Evolutionary conservation across 306 rosid species (phyloP).

Genomic region (Pueraria montana): DNA sequence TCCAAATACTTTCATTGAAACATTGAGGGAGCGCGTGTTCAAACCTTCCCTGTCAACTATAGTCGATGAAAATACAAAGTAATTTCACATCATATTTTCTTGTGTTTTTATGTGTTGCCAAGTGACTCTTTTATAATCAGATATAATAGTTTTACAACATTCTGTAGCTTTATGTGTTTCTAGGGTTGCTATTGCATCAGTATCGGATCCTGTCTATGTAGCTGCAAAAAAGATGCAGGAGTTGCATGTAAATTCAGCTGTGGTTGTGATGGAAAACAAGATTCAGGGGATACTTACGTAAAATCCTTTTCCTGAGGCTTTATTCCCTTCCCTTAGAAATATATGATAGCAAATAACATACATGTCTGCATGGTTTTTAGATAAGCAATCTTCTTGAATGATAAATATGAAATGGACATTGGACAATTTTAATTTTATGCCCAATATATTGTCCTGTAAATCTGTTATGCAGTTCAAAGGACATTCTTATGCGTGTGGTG

Average conservation of each 20-base stretch:
- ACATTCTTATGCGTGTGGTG: slow-evolving; percentile 93
- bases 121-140: slow-evolving; percentile 26
- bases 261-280: slow-evolving; percentile 71
- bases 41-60: slow-evolving; percentile 89
- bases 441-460: slow-evolving; percentile 44
- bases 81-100: slow-evolving; percentile 49
- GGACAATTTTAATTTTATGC: slow-evolving; percentile 18
- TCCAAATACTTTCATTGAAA: slow-evolving; percentile 83
- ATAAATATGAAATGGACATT: slow-evolving; percentile 32
- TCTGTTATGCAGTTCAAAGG: slow-evolving; percentile 81
- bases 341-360: slow-evolving; percentile 33
- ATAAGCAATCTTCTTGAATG: slow-evolving; percentile 31
- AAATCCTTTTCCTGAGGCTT: slow-evolving; percentile 41
- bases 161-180: slow-evolving; percentile 63
- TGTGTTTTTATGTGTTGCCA: slow-evolving; percentile 37
- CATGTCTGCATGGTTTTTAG: slow-evolving; percentile 17
- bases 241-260: slow-evolving; percentile 76
- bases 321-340: slow-evolving; percentile 28
- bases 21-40: slow-evolving; percentile 96
- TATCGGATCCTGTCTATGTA: slow-evolving; percentile 81
- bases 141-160: slow-evolving; percentile 56
- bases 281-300: slow-evolving; percentile 95
- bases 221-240: slow-evolving; percentile 95
- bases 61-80: slow-evolving; percentile 79
- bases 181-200: slow-evolving; percentile 88